Base-by-base conservation (phyloP, 495 filamentous ascomycete genomes). In the Stereocaulon alpinum region DNA sequence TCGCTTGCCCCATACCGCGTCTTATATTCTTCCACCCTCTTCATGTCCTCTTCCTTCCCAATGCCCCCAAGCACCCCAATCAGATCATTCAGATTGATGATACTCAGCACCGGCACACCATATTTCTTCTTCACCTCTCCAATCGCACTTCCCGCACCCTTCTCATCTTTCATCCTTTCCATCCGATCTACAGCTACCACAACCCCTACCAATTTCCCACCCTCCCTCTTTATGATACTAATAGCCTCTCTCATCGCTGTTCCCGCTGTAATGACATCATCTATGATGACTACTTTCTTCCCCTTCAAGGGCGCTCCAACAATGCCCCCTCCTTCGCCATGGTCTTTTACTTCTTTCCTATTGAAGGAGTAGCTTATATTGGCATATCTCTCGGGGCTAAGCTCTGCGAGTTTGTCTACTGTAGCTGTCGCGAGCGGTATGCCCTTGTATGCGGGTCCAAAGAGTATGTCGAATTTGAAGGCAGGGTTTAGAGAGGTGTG, bases 231-330 rank as follows among this genome's bases (percentile, higher is more conserved):
- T 62, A 96, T 91, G 66, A 94, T 89, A 40, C 78, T 81, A 54
- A 97, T 87, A 12, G 92, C 87, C 73, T 96, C 90, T 49, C 92
- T 81, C 71, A 96, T 87, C 30, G 92, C 93, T 6, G 90, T 96
- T 27, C 93, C 93, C 4, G 89, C 92, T 0, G 89, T 96, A 64
- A 96, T 90, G 15, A 98, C 93, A 73, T 96, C 93, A 74, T 97
- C 93, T 29, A 98, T 83, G 58, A 98, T 86, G 2, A 97, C 76
- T 7, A 96, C 84, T 11, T 79, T 77, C 80, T 93, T 94, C 48
- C 86, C 88, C 70, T 85, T 83, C 68, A 98, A 71, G 5, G 84
- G 76, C 22, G 88, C 88, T 7, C 93, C 93, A 20, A 96, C 91
- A 58, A 96, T 91, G 68, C 78, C 85, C 27, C 93, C 92, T 44